phyloP scores from a whole-genome alignment of 148 eudicot species.

The Talinum fruticosum region DNA sequence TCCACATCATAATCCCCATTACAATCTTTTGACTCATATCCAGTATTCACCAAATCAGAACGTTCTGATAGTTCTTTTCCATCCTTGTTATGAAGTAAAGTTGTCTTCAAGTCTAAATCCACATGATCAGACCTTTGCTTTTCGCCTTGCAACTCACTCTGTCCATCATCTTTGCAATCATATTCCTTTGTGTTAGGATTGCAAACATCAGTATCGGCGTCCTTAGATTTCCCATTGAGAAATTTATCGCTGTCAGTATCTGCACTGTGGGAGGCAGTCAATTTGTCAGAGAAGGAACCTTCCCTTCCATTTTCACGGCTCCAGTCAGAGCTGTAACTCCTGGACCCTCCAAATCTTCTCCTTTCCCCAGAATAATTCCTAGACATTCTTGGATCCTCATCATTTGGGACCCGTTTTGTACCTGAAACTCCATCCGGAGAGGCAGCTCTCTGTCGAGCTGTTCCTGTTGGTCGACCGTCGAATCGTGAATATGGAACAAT shows the following conservation, averaged over 20 bases:
- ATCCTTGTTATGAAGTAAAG: constrained; percentile 26
- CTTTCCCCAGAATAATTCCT: constrained; percentile 43
- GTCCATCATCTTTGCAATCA: constrained; percentile 30
- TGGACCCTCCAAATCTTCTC: constrained; percentile 46
- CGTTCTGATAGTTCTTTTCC: constrained; percentile 26
- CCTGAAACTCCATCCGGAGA: constrained; percentile 37
- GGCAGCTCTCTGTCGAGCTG: constrained; percentile 14
- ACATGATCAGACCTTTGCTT: constrained; percentile 1
- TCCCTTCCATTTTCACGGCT: constrained; percentile 47
- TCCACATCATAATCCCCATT: constrained; percentile 28
- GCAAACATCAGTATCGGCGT: constrained; percentile 28
- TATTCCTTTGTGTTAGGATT: constrained; percentile 34
- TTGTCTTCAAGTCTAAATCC: constrained; percentile 26
- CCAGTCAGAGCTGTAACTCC: constrained; percentile 45
- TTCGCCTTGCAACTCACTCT: constrained; percentile 29
- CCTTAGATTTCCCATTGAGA: constrained; percentile 22
- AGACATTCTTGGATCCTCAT: constrained; percentile 27
- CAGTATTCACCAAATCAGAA: constrained; percentile 28
- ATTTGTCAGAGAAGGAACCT: constrained; percentile 48
- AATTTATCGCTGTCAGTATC: constrained; percentile 28
- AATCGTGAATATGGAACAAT: constrained; percentile 14
- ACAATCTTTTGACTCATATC: constrained; percentile 28
- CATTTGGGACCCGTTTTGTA: constrained; percentile 41
- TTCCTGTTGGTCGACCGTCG: constrained; percentile 35
- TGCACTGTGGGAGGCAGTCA: constrained; percentile 27